These are phyloP conservation scores for Omphalotus guepiniiformis DNA, from an alignment of 768 basidiomycete genomes.

Conservation along the genomic window DNA sequence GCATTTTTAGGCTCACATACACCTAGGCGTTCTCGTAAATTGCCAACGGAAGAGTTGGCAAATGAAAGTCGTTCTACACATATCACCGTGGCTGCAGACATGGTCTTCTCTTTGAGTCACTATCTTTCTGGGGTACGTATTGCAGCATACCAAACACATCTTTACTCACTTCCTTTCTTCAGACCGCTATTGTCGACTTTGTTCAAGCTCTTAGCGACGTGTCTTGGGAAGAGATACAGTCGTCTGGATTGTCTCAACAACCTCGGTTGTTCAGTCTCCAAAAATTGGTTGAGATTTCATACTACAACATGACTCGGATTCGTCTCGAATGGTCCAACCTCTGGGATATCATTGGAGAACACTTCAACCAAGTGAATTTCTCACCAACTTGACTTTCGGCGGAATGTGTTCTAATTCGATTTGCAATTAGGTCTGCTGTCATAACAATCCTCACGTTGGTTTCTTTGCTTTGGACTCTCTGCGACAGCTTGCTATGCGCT, in stretches of 20 bases:
- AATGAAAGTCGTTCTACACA: constrained; percentile 97
- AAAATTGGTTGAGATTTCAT: constrained; percentile 97
- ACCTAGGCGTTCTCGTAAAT: constrained; percentile 48
- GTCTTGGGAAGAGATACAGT: constrained; percentile 99
- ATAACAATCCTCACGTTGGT: constrained; percentile 93
- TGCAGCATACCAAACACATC: neutral
- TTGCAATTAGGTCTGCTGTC: constrained; percentile 82
- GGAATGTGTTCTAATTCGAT: constrained; percentile 7
- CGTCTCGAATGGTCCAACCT: constrained; percentile 97
- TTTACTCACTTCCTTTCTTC: constrained; percentile 10
- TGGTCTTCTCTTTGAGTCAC: constrained; percentile 97
- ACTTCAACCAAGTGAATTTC: constrained; percentile 86
- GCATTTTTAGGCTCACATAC: constrained; percentile 12
- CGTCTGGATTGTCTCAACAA: constrained; percentile 89
- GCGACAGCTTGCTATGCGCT: constrained; percentile 95
- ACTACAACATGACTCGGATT: constrained; percentile 99
- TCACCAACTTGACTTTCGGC: neutral
- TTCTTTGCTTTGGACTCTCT: constrained; percentile 97
- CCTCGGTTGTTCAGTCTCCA: constrained; percentile 95
- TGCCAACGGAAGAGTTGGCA: constrained; percentile 89
- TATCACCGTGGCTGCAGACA: constrained; percentile 97
- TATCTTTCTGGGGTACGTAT: constrained; percentile 87
- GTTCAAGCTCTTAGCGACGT: constrained; percentile 94
- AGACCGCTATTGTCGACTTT: constrained; percentile 98
- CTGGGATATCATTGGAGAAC: constrained; percentile 97